These are phyloP conservation scores for Trichoderma sp. DNA, from an alignment of 2,329 filamentous ascomycete genomes.

Conservation along the genomic window DNA sequence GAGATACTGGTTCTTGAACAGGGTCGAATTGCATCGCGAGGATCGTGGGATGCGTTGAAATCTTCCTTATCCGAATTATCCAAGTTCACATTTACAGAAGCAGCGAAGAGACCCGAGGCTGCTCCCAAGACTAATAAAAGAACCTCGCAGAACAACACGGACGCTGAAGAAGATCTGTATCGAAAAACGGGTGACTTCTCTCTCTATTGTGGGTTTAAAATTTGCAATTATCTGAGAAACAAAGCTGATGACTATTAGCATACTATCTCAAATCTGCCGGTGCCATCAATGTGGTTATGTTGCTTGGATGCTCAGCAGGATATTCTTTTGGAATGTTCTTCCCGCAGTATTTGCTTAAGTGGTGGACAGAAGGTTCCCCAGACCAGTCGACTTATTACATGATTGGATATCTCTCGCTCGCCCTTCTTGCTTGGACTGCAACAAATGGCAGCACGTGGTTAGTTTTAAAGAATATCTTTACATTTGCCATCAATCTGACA, in stretches of 20 bases:
- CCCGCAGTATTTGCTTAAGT: slow-evolving; percentile 39
- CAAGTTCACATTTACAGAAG: slow-evolving; percentile 5
- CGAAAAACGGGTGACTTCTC: slow-evolving; percentile 33
- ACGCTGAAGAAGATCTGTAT: slow-evolving; percentile 11
- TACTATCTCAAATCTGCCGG: slow-evolving; percentile 34
- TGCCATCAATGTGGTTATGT: slow-evolving; percentile 26
- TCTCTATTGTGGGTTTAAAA: slow-evolving; percentile 33
- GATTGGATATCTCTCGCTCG: slow-evolving; percentile 36
- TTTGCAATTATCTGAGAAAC: too few relatives aligned
- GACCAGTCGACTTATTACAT: slow-evolving; percentile 31
- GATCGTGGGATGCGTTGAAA: slow-evolving; percentile 30
- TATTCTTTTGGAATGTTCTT: slow-evolving; percentile 37
- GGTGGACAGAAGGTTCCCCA: slow-evolving; percentile 35
- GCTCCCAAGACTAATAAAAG: background rate
- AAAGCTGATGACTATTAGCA: slow-evolving; percentile 18
- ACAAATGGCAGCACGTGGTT: slow-evolving; percentile 35
- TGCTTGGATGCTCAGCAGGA: slow-evolving; percentile 26
- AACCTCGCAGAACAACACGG: background rate
- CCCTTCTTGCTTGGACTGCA: slow-evolving; percentile 31
- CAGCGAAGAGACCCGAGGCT: background rate
- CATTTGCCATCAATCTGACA: background rate
- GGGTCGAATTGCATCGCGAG: slow-evolving; percentile 37
- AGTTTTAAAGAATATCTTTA: background rate
- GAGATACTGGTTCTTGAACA: slow-evolving; percentile 40
- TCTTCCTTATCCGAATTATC: background rate